A percentile compares a stretch with the other conserved stretches of the same genome.
These are phyloP conservation scores for Nephelium lappaceum DNA, from an alignment of 345 rosid genomes.

Conservation along the genomic window DNA sequence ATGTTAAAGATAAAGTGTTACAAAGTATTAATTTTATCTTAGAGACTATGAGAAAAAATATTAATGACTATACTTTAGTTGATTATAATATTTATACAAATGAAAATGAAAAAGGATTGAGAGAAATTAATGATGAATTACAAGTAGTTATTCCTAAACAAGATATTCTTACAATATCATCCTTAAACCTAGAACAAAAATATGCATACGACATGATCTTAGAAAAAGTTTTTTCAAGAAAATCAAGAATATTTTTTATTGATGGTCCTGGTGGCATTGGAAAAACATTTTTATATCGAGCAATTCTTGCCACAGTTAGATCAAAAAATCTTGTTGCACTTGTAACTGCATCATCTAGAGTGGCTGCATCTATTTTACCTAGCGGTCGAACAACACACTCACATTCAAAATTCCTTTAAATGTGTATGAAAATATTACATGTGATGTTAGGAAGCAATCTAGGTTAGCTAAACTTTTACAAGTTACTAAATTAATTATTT, in stretches of 20 bases:
- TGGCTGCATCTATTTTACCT: neutral
- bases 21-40: neutral
- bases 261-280: slow-evolving; percentile 11
- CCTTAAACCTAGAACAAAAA: neutral
- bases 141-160: neutral
- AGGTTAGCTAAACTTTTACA: neutral
- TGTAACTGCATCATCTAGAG: neutral
- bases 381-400: slow-evolving; percentile 4
- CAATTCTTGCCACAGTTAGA: neutral
- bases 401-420: slow-evolving; percentile 6
- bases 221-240: neutral
- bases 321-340: neutral
- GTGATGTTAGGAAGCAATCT: neutral
- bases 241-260: neutral
- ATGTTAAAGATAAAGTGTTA: neutral
- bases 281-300: slow-evolving; percentile 8
- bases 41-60: neutral
- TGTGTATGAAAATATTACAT: neutral
- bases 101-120: neutral
- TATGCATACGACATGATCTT: neutral
- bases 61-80: neutral
- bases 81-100: neutral
- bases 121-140: slow-evolving; percentile 7
- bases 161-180: neutral
- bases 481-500: neutral